Conservation (phyloP, 768 basidiomycete genomes). For the Trametes meyenii region DNA sequence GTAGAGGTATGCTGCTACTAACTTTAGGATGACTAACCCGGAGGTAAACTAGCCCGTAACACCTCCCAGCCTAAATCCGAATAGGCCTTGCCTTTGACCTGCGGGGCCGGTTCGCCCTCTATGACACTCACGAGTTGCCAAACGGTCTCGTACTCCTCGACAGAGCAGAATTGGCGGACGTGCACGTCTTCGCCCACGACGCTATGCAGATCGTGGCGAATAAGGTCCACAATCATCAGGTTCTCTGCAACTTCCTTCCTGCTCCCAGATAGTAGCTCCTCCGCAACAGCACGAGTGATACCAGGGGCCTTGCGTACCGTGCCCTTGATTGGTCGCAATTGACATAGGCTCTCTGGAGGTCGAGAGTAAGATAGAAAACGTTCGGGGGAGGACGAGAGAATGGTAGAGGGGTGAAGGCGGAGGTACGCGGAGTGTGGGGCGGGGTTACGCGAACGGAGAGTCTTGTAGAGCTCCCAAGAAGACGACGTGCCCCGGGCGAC, state of each 20-base stretch:
- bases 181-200: conserved; percentile 81
- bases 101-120: conserved; percentile 58
- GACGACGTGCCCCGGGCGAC: conserved; percentile 36
- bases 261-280: conserved; percentile 62
- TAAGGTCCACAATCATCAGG: conserved; percentile 97
- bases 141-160: conserved; percentile 93
- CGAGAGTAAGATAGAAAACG: conserved; percentile 85
- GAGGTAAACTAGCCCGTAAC: conserved; percentile 78
- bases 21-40: conserved; percentile 54
- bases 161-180: conserved; percentile 81
- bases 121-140: conserved; percentile 97
- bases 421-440: conserved; percentile 87
- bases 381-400: conserved; percentile 90
- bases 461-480: conserved; percentile 77
- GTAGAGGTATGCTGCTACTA: neutral
- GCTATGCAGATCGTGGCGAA: conserved; percentile 87
- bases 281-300: conserved; percentile 66
- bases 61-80: conserved; percentile 75
- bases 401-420: conserved; percentile 72
- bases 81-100: conserved; percentile 23
- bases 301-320: conserved; percentile 75
- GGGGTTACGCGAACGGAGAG: conserved; percentile 75
- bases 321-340: conserved; percentile 94
- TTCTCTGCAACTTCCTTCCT: conserved; percentile 95
- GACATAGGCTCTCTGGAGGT: conserved; percentile 63